A percentile compares a stretch with the other conserved stretches of the same genome.
These are phyloP conservation scores for Aspergillus persii DNA, from an alignment of 2,329 filamentous ascomycete genomes.

Conservation along the genomic window DNA sequence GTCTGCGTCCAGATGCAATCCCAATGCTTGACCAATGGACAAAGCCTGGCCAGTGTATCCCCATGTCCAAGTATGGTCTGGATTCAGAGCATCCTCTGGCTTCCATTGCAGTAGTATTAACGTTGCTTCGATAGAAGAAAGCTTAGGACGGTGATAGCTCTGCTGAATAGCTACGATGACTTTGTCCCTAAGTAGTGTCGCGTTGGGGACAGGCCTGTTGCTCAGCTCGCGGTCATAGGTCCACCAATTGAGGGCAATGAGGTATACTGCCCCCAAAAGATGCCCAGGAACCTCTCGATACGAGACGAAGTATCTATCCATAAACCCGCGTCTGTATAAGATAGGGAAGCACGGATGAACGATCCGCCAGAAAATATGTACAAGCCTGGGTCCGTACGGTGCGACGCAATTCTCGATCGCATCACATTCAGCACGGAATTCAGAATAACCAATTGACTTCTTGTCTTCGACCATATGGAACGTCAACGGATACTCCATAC, in stretches of 20 bases:
- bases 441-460: background rate
- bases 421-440: background rate
- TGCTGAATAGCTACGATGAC: background rate
- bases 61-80: constrained; percentile 1
- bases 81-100: background rate
- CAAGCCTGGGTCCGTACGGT: background rate
- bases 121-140: background rate
- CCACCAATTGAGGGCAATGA: constrained; percentile 1
- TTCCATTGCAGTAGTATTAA: background rate
- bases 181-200: background rate
- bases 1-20: background rate
- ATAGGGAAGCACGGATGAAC: background rate
- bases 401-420: background rate
- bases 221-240: background rate
- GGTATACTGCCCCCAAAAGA: background rate
- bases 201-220: background rate
- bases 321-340: background rate
- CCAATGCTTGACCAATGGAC: background rate
- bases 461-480: background rate
- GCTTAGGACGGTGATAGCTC: background rate
- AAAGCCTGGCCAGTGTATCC: background rate
- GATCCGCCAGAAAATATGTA: background rate
- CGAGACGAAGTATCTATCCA: background rate
- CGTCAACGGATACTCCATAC: background rate
- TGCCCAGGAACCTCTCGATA: background rate